Evolutionary conservation across 2,329 filamentous ascomycete genomes (phyloP), one percentile per base, ranked within the genome.

Genomic region (Scedosporium dehoogii): DNA sequence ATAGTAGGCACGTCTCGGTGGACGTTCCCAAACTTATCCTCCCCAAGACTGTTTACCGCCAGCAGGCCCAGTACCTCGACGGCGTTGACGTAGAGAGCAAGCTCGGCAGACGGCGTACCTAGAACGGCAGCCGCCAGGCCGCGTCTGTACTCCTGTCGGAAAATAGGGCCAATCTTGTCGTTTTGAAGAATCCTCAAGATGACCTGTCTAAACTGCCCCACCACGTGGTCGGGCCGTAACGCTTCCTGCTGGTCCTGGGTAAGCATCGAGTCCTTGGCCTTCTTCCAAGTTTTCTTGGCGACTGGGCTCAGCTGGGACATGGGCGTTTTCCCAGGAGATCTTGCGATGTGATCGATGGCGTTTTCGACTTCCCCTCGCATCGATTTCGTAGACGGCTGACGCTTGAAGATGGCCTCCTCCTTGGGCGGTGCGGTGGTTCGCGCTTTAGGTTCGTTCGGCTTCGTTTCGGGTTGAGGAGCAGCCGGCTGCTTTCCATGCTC

Each of bases 21-120:
- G n/a, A 96, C 93, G 67, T 90, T 89, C 14, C 93, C 93, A 70
- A 86, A 94, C 57, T 82, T 82, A 71, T 97, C 93, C 73, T 97
- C 92, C 3, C 79, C 78, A 61, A 97, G 75, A 73, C 89, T 93
- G 65, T 83, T 83, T 3, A 91, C 82, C 0, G 90, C 83, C 29
- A 97, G 79, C 59, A 82, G 80, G 12, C 84, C 85, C 46, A 94
- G 76, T 0, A 88, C 83, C 64, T 86, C 85, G n/a, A 87, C 80
- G 1, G 90, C 88, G 70, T 93, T 86, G 59, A 89, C 74, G 67
- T 91, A 87, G 16, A 88, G 76, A 33, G 83, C 84, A 1, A 85
- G 77, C 69, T 89, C 86, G 3, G 87, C 88, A 69, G 88, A 86
- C 0, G 92, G 92, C 0, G 81, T 78, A 38, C 91, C 92, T 21